phyloP scores from a whole-genome alignment of 768 basidiomycete species.

The Pisolithus microcarpus region DNA sequence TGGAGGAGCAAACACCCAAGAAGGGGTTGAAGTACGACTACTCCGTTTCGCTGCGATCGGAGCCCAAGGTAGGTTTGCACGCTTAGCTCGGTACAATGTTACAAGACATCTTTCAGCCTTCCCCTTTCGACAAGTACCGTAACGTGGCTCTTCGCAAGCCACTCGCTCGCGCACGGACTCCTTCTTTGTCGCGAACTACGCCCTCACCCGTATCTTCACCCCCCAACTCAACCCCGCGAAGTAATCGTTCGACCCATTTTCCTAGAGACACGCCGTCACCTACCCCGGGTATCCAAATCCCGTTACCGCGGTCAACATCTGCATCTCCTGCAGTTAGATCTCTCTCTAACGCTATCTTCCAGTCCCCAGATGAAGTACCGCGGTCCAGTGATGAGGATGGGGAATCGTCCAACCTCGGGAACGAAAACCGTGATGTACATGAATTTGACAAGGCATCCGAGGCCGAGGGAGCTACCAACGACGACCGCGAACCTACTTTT shows the following conservation, averaged over 20 bases:
- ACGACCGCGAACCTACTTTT: conserved; percentile 55
- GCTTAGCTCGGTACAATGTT: neutral
- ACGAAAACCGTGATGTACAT: conserved; percentile 13
- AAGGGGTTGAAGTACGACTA: conserved; percentile 42
- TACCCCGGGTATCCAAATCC: conserved; percentile 36
- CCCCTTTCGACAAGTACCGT: conserved; percentile 55
- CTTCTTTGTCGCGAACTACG: conserved; percentile 57
- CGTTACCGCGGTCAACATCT: conserved; percentile 46
- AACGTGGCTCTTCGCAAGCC: conserved; percentile 55
- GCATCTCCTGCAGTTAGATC: conserved; percentile 40
- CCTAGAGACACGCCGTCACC: conserved; percentile 41
- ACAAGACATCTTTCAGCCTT: conserved; percentile 37
- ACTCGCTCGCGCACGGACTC: conserved; percentile 48
- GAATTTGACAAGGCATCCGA: conserved; percentile 16
- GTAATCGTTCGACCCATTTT: conserved; percentile 38
- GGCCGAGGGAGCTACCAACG: conserved; percentile 20
- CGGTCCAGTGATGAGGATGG: conserved; percentile 11
- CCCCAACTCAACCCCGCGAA: conserved; percentile 57
- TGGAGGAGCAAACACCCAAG: conserved; percentile 37
- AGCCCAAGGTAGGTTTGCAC: conserved; percentile 42
- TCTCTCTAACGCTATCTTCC: conserved; percentile 18
- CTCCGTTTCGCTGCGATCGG: conserved; percentile 52
- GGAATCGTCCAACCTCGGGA: neutral
- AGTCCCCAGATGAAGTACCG: conserved; percentile 16
- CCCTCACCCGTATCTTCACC: conserved; percentile 55